phyloP scores from a whole-genome alignment of 2,329 filamentous ascomycete genomes.

The Fusarium sulawesiense region DNA sequence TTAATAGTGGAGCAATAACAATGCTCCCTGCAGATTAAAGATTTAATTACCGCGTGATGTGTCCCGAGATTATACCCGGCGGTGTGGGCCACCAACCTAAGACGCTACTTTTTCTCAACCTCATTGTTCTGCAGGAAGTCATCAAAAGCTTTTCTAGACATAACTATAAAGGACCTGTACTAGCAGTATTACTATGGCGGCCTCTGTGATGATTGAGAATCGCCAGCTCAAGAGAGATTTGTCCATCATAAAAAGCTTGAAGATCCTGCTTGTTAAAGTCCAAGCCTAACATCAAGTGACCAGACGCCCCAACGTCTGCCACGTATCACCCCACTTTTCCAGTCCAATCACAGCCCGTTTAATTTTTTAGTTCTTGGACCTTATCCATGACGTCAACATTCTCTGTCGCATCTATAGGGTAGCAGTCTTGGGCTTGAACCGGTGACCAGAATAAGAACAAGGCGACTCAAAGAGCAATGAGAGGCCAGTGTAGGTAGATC shows the following conservation, averaged over 20 bases:
- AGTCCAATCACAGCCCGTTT: neutral
- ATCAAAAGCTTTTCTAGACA: neutral
- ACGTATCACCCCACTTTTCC: neutral
- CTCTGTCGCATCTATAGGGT: too few relatives aligned
- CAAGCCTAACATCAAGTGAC: neutral
- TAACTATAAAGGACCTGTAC: fast-evolving
- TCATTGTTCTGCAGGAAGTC: neutral
- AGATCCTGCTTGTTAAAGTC: neutral
- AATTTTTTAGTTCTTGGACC: too few relatives aligned
- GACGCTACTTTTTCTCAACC: neutral
- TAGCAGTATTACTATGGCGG: neutral
- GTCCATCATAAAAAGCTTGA: fast-evolving
- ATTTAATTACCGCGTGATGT: neutral
- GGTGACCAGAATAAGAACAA: too few relatives aligned
- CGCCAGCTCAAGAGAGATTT: fast-evolving
- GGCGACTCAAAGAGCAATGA: fast-evolving
- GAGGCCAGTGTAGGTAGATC: too few relatives aligned
- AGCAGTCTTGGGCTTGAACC: too few relatives aligned
- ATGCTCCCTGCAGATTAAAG: neutral
- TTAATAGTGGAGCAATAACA: constrained; percentile 2
- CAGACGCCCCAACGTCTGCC: neutral
- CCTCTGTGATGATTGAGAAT: neutral
- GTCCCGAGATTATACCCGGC: neutral
- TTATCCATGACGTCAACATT: too few relatives aligned
- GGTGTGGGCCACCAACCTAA: neutral